phyloP scores from a whole-genome alignment of 2,329 filamentous ascomycete genomes.

The Apiospora hydei region DNA sequence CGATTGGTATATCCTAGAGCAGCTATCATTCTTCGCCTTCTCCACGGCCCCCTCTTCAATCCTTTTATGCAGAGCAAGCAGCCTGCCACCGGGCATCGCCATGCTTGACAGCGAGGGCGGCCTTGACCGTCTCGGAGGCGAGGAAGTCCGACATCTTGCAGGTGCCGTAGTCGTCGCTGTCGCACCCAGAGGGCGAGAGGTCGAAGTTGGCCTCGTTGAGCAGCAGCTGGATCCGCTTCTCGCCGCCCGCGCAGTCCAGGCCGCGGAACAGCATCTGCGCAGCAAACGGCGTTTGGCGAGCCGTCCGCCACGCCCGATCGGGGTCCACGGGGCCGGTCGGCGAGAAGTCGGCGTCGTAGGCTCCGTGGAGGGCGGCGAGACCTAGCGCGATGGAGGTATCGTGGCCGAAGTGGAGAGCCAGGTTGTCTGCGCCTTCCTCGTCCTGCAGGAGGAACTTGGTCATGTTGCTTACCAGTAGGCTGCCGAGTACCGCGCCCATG shows the following conservation, averaged over 20 bases:
- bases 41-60: too few species aligned
- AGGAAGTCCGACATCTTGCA: slow-evolving; percentile 34
- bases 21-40: neutral
- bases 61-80: slow-evolving; percentile 27
- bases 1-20: neutral
- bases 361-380: slow-evolving; percentile 33
- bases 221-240: slow-evolving; percentile 33
- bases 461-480: slow-evolving; percentile 33
- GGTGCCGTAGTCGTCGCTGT: slow-evolving; percentile 33
- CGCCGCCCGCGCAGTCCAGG: slow-evolving; percentile 31
- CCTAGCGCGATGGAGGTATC: slow-evolving; percentile 36
- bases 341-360: slow-evolving; percentile 29
- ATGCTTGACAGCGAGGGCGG: slow-evolving; percentile 32
- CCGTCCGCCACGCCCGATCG: slow-evolving; percentile 32
- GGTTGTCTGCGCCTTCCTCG: slow-evolving; percentile 19
- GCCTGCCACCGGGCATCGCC: slow-evolving; percentile 33
- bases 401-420: slow-evolving; percentile 36
- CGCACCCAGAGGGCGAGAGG: slow-evolving; percentile 32
- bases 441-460: slow-evolving; percentile 31
- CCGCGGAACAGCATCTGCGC: slow-evolving; percentile 34
- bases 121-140: slow-evolving; percentile 28
- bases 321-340: slow-evolving; percentile 31
- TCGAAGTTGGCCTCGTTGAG: slow-evolving; percentile 36
- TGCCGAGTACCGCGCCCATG: slow-evolving; percentile 34
- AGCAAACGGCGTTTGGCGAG: slow-evolving; percentile 34